Base-by-base conservation (phyloP, 257 asterid species). In the Knoxia roxburghii region DNA sequence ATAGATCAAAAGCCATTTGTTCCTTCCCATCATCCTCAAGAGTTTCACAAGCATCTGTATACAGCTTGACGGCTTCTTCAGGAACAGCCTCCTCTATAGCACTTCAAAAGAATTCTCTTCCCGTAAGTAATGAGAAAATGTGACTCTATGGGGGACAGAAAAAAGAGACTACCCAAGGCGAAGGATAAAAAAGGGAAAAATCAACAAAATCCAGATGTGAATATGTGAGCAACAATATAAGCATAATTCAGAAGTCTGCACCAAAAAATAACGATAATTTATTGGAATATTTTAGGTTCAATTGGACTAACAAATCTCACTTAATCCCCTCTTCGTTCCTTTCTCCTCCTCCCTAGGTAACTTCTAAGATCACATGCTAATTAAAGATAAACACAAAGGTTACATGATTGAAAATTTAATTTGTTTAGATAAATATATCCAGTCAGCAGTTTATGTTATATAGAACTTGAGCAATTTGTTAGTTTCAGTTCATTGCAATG, bases 1-100 rank as follows among this genome's bases (percentile, higher is more conserved):
- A 94, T 37, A 94, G 82, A 87, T 94, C 99, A 79, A 90, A 90
- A 62, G 99, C 84, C 99, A 94, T 94, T 64, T 88, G 97, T 75
- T 85, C 99, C 89, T 88, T 94, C 59, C 92, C 97, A 46, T 94
- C 97, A 21, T 94, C 99, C 83, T 94, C 99, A 61, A 94, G 95
- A 72, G 64, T 61, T 45, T 73, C 81, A 78, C 96, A 85, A 68
- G 99, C 95, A 78, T 89, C 96, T 58, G 70, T 81, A 73, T 88
- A 94, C 61, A 94, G 85, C 85, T 76, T 87, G 67, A 94, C 83
- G 74, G 99, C 96, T 77, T 84, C 91, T 39, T 88, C 90, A 39
- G 99, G 99, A 13, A 71, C 73, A 11, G 87, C 73, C 30, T 90
- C 99, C 81, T 94, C 97, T 73, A 94, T 62, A 71, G 96, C 97